Percentiles rank a stretch among this genome's conserved stretches.
Evolutionary conservation across 192 early-diverging fungal species (phyloP).

Genomic region (Backusella macrospora): DNA sequence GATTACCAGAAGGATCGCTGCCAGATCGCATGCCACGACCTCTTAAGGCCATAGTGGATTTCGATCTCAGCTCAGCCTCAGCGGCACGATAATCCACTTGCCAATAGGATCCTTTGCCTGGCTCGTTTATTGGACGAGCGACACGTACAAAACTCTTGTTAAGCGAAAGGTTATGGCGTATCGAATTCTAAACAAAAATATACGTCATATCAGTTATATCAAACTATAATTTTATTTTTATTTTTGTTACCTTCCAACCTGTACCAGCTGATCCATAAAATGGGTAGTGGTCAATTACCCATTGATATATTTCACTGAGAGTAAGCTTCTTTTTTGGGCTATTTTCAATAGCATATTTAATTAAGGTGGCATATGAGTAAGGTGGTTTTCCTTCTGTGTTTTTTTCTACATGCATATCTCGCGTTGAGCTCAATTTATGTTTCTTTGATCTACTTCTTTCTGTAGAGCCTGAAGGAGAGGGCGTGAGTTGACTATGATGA

Average conservation of each 20-base stretch:
- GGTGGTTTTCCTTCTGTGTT: slow-evolving; percentile 63
- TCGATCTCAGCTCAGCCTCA: slow-evolving; percentile 33
- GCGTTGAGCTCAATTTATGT: slow-evolving; percentile 7
- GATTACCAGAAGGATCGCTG: slow-evolving; percentile 13
- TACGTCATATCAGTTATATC: background rate
- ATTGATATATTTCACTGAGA: slow-evolving; percentile 80
- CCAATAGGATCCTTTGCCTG: slow-evolving; percentile 88
- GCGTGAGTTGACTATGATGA: slow-evolving; percentile 12
- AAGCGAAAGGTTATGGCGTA: slow-evolving; percentile 83
- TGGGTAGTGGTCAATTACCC: slow-evolving; percentile 71
- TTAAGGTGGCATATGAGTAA: slow-evolving; percentile 77
- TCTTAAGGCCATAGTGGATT: slow-evolving; percentile 13
- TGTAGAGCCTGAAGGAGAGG: slow-evolving; percentile 11
- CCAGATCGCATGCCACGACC: slow-evolving; percentile 12
- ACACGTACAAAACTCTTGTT: slow-evolving; percentile 81
- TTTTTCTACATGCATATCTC: slow-evolving; percentile 38
- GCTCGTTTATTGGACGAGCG: slow-evolving; percentile 77
- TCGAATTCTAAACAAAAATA: slow-evolving; percentile 68
- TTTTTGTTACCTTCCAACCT: slow-evolving; percentile 55
- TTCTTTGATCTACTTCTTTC: slow-evolving; percentile 24
- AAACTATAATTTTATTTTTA: background rate
- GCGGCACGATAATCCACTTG: slow-evolving; percentile 63
- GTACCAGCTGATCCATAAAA: slow-evolving; percentile 71
- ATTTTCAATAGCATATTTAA: slow-evolving; percentile 75
- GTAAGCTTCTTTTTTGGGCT: slow-evolving; percentile 67